Evolutionary conservation across 176 grass and related monocot species (phyloP).

Genomic region (Phragmites australis): DNA sequence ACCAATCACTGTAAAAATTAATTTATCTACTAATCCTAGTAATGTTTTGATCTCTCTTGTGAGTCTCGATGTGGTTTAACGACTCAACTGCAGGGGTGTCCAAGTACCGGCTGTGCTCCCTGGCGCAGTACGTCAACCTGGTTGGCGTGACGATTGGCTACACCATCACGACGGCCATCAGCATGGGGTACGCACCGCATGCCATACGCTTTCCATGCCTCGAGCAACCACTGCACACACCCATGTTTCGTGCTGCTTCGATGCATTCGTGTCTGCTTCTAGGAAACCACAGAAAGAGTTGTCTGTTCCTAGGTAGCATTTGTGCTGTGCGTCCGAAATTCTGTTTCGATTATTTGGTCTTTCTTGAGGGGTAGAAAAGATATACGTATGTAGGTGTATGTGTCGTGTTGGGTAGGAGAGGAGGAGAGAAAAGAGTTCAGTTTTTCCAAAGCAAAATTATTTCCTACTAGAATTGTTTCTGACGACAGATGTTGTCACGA

Average conservation of each 20-base stretch:
- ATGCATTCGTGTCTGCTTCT: no score
- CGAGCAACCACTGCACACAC: background rate
- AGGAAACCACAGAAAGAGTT: no score
- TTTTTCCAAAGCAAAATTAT: no score
- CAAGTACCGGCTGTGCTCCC: constrained; percentile 61
- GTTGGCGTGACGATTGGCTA: constrained; percentile 85
- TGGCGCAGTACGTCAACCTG: constrained; percentile 89
- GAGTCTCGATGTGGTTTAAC: no score
- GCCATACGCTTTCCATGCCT: background rate
- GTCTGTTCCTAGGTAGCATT: background rate
- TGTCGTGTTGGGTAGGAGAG: background rate
- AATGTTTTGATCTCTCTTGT: background rate
- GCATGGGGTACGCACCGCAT: constrained; percentile 66
- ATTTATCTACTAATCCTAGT: no score
- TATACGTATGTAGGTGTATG: background rate
- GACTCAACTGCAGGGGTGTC: constrained; percentile 65
- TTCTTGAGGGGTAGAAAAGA: background rate
- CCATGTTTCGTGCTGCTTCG: background rate
- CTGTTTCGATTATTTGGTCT: background rate
- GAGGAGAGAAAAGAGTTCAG: background rate
- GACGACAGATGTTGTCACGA: no score
- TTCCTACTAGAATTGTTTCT: no score
- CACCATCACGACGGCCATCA: constrained; percentile 93
- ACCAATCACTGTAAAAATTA: no score
- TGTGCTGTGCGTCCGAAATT: background rate